phyloP scores from a whole-genome alignment of 495 filamentous ascomycete genomes.

The Hypoxylon fuscum region DNA sequence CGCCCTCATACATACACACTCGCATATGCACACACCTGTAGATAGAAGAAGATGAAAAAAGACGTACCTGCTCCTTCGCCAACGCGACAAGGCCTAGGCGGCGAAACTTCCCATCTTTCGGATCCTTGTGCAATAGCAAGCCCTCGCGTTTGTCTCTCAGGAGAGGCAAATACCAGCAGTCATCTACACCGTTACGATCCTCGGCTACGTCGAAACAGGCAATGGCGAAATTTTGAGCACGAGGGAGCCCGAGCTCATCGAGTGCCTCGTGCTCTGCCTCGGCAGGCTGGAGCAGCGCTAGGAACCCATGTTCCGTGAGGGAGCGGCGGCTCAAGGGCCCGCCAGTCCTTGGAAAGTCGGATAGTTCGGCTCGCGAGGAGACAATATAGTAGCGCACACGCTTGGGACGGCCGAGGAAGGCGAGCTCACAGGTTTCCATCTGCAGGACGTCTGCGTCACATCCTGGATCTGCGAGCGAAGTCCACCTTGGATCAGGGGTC shows the following conservation, averaged over 20 bases:
- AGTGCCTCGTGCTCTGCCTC: slow-evolving; percentile 1
- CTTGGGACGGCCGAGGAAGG: slow-evolving; percentile 30
- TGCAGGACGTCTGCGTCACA: slow-evolving; percentile 30
- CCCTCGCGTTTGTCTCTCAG: slow-evolving; percentile 12
- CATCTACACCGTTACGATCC: slow-evolving; percentile 1
- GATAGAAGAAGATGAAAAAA: neutral
- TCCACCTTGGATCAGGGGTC: neutral
- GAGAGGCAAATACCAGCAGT: slow-evolving; percentile 29
- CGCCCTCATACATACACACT: too few relatives aligned
- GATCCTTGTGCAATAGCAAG: slow-evolving; percentile 13
- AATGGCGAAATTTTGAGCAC: slow-evolving; percentile 8
- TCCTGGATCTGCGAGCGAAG: neutral
- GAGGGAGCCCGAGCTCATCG: neutral
- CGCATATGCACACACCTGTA: neutral
- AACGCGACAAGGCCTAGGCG: slow-evolving; percentile 15
- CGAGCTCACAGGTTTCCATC: slow-evolving; percentile 25
- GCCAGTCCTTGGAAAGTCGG: neutral
- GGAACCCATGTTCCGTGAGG: slow-evolving; percentile 6
- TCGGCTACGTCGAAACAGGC: slow-evolving; percentile 23
- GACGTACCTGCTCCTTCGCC: slow-evolving; percentile 26
- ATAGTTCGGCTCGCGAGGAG: too few relatives aligned
- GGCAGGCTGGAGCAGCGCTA: slow-evolving; percentile 16
- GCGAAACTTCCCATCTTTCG: slow-evolving; percentile 27
- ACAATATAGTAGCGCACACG: slow-evolving; percentile 5
- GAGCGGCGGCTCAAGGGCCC: neutral